These are phyloP conservation scores for Prunus kanzakura DNA, from an alignment of 306 rosid species.

Conservation along the genomic window DNA sequence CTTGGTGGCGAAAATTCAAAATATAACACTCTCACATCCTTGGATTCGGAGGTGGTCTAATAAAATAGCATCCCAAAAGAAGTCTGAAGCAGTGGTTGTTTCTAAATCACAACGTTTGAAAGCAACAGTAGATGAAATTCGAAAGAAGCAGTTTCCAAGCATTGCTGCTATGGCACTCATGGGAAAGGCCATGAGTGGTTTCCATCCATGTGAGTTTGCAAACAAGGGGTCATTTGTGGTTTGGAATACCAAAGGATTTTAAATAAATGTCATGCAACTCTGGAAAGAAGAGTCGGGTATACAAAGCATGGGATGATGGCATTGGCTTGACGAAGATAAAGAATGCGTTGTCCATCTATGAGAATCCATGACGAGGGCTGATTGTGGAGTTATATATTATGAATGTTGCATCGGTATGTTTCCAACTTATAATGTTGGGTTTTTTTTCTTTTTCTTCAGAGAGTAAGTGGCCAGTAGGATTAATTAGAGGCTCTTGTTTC, in stretches of 20 bases:
- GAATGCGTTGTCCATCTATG: slow-evolving; percentile 6
- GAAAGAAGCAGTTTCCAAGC: slow-evolving; percentile 75
- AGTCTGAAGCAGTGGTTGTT: slow-evolving; percentile 29
- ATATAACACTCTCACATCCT: slow-evolving; percentile 63
- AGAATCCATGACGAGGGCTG: slow-evolving; percentile 11
- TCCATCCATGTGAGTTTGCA: slow-evolving; percentile 43
- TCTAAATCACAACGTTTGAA: slow-evolving; percentile 36
- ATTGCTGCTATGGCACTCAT: slow-evolving; percentile 90
- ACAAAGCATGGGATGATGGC: neutral
- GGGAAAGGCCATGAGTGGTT: slow-evolving; percentile 67
- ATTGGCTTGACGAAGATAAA: neutral
- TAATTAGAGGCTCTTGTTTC: neutral
- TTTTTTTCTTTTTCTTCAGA: neutral
- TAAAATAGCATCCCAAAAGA: slow-evolving; percentile 31
- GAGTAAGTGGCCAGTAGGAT: neutral
- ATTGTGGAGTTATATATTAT: neutral
- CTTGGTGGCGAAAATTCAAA: slow-evolving; percentile 31
- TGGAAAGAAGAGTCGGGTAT: slow-evolving; percentile 15
- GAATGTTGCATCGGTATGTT: slow-evolving; percentile 16
- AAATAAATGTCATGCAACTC: neutral
- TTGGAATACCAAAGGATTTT: slow-evolving; percentile 54
- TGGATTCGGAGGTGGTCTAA: slow-evolving; percentile 84
- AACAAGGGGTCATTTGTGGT: slow-evolving; percentile 56
- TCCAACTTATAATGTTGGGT: slow-evolving; percentile 2
- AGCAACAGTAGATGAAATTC: slow-evolving; percentile 22